Percentiles rank a stretch among this genome's conserved stretches.
phyloP scores from a whole-genome alignment of 208 protist species.

The Naegleria fowleri region DNA sequence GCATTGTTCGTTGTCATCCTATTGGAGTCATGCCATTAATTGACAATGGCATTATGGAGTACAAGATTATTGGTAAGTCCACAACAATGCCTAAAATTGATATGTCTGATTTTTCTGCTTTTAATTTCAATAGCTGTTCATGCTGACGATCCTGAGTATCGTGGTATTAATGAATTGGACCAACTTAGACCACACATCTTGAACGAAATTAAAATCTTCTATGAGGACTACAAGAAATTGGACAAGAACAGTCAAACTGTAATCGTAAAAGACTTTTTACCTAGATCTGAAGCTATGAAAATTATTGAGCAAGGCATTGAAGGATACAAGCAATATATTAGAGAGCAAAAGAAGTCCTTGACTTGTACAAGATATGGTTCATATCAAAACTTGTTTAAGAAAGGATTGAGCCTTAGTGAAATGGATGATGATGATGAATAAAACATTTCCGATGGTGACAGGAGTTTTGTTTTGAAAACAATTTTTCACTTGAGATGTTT shows the following conservation, averaged over 20 bases:
- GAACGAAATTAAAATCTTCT: slow-evolving; percentile 31
- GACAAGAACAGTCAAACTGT: neutral
- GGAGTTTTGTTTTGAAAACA: no score
- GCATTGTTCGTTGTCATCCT: neutral
- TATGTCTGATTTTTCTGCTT: no score
- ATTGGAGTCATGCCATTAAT: slow-evolving; percentile 33
- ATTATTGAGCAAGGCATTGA: slow-evolving; percentile 10
- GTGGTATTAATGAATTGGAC: neutral
- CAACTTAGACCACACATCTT: slow-evolving; percentile 22
- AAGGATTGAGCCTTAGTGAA: neutral
- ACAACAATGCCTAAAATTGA: neutral
- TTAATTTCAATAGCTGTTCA: neutral
- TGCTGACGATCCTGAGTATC: slow-evolving; percentile 24
- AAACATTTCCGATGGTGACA: neutral
- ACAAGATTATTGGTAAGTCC: neutral
- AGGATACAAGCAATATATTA: neutral
- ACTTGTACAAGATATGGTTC: neutral
- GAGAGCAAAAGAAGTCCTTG: neutral
- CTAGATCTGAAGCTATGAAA: neutral
- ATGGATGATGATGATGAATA: neutral
- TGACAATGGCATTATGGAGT: slow-evolving; percentile 14
- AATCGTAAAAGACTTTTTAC: neutral
- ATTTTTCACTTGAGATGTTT: no score
- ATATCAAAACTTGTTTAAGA: neutral
- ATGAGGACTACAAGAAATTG: slow-evolving; percentile 30